Evolutionary conservation across 306 rosid species (phyloP).

Genomic region (Acacia confusa): DNA sequence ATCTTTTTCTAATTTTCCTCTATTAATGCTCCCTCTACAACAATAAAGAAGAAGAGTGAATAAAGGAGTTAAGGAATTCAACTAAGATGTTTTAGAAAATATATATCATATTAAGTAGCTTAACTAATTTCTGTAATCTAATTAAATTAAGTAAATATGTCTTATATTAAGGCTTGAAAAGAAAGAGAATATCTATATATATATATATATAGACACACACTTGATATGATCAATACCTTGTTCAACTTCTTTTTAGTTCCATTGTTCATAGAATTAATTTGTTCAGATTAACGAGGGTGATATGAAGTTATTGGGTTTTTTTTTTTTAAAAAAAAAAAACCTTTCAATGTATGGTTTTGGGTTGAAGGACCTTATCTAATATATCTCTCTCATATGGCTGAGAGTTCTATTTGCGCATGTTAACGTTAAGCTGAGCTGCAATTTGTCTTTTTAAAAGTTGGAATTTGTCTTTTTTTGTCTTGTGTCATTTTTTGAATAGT

Average conservation of each 20-base stretch:
- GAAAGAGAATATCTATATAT: too few relatives aligned
- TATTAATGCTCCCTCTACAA: too few relatives aligned
- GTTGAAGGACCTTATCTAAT: constrained; percentile 16
- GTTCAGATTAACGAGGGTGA: constrained; percentile 4
- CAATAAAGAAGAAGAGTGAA: too few relatives aligned
- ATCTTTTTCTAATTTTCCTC: too few relatives aligned
- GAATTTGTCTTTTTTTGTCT: constrained; percentile 14
- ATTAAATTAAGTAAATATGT: too few relatives aligned
- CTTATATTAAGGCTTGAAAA: too few relatives aligned
- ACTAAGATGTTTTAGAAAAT: too few relatives aligned
- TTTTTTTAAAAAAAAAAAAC: neutral
- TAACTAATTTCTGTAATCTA: too few relatives aligned
- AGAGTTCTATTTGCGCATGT: constrained; percentile 10
- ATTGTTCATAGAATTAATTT: neutral
- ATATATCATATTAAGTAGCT: too few relatives aligned
- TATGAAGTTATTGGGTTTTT: neutral
- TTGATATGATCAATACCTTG: neutral
- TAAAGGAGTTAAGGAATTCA: too few relatives aligned
- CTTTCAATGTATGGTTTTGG: neutral
- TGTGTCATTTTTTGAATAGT: neutral
- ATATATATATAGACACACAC: too few relatives aligned
- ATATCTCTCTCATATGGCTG: neutral
- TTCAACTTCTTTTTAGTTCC: neutral
- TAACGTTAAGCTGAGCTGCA: constrained; percentile 2
- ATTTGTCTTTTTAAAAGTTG: constrained; percentile 13